A percentile compares a stretch with the other conserved stretches of the same genome.
phyloP scores from a whole-genome alignment of 345 rosid species.

The Eucalyptus erythrocorys region DNA sequence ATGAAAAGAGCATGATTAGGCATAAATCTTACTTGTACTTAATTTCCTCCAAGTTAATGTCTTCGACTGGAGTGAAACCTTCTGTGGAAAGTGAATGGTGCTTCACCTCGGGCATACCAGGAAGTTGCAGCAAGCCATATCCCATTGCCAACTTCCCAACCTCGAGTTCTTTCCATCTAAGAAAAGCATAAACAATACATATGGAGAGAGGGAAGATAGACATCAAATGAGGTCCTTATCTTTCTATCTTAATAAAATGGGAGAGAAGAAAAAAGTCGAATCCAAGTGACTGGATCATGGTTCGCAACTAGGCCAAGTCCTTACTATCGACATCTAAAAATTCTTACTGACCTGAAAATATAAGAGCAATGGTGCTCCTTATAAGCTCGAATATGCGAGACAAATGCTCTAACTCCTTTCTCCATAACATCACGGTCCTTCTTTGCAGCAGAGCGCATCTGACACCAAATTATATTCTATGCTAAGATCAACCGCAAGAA shows the following conservation, averaged over 20 bases:
- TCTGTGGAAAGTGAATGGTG: constrained; percentile 57
- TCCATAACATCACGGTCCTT: constrained; percentile 86
- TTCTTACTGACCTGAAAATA: constrained; percentile 56
- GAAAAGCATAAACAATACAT: neutral
- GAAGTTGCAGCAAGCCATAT: constrained; percentile 78
- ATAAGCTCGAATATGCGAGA: constrained; percentile 79
- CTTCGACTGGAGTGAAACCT: constrained; percentile 62
- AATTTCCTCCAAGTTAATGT: constrained; percentile 52
- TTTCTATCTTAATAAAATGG: neutral
- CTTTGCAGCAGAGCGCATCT: constrained; percentile 64
- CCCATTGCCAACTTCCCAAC: constrained; percentile 95
- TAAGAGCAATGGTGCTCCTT: constrained; percentile 82
- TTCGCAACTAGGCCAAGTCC: neutral
- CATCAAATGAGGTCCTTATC: neutral
- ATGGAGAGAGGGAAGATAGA: neutral
- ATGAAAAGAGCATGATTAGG: neutral
- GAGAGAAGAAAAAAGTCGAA: neutral
- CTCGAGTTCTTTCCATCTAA: constrained; percentile 82
- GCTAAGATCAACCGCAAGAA: neutral
- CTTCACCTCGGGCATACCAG: constrained; percentile 83
- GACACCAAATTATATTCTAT: constrained; percentile 1
- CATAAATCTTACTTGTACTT: constrained; percentile 55
- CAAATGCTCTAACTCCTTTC: constrained; percentile 88
- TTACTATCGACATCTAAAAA: constrained; percentile 18
- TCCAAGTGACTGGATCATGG: neutral